A percentile compares a stretch with the other conserved stretches of the same genome.
These are phyloP conservation scores for Hypoxylon sp. DNA, from an alignment of 2,329 filamentous ascomycete species.

Conservation along the genomic window DNA sequence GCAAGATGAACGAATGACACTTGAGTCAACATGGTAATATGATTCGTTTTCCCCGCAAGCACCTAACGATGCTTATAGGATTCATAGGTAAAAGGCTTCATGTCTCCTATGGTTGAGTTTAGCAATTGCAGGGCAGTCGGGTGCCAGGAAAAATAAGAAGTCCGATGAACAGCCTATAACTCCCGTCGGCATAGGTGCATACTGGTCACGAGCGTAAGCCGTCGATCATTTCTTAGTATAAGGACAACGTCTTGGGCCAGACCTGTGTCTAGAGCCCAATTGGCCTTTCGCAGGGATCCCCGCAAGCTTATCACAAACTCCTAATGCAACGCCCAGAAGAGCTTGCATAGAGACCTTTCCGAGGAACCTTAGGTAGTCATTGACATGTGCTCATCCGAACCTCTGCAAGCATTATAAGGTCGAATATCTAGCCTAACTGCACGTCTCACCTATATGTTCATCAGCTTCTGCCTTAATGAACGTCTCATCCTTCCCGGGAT, in stretches of 20 bases:
- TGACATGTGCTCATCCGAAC: neutral
- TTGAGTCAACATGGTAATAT: constrained; percentile 34
- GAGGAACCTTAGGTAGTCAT: neutral
- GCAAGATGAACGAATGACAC: constrained; percentile 27
- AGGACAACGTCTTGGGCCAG: neutral
- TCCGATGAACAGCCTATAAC: neutral
- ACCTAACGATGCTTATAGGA: neutral
- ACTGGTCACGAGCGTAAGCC: constrained; percentile 27
- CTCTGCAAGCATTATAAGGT: neutral
- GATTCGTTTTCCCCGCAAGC: neutral
- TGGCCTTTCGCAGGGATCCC: constrained; percentile 20
- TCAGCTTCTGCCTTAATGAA: neutral
- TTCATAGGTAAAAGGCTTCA: neutral
- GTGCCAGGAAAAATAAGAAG: neutral
- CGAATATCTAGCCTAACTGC: neutral
- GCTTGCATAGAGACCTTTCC: neutral
- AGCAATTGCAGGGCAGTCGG: neutral
- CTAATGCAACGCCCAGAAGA: constrained; percentile 11
- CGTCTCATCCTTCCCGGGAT: no score
- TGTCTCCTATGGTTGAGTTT: neutral
- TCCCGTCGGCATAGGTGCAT: constrained; percentile 2
- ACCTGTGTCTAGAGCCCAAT: constrained; percentile 10
- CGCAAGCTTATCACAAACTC: constrained; percentile 22
- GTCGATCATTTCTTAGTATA: constrained; percentile 27
- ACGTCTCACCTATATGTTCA: neutral